A percentile compares a stretch with the other conserved stretches of the same genome.
Evolutionary conservation across 2,329 filamentous ascomycete genomes (phyloP).

Genomic region (Ophiognomonia clavigignenti-juglandacearum): DNA sequence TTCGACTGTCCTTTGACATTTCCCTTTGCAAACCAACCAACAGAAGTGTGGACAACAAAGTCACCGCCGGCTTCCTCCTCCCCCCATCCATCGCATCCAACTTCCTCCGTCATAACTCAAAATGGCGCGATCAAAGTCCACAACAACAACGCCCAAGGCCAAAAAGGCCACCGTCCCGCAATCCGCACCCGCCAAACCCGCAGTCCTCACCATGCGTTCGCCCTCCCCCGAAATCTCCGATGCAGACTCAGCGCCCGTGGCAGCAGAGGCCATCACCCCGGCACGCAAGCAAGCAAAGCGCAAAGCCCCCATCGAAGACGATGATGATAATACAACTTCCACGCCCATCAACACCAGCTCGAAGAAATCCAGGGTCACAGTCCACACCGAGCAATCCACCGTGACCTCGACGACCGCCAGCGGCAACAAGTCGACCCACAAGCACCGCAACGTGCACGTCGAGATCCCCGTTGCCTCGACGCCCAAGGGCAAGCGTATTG

Average conservation of each 20-base stretch:
- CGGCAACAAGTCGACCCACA: conserved; percentile 14
- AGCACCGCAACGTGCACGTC: conserved; percentile 16
- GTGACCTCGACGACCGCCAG: conserved; percentile 11
- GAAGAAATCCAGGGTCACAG: conserved; percentile 20
- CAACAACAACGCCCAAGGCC: conserved; percentile 1
- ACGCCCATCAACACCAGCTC: not conserved
- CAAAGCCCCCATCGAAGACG: conserved; percentile 4
- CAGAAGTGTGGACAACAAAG: no score
- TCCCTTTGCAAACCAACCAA: no score
- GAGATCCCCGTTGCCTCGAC: conserved; percentile 17
- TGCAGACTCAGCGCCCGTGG: not conserved
- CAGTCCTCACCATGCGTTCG: not conserved
- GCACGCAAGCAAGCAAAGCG: conserved; percentile 9
- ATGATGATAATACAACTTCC: not conserved
- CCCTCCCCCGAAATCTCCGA: not conserved
- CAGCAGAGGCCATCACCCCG: conserved; percentile 2
- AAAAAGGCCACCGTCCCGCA: conserved; percentile 1
- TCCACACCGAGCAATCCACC: conserved; percentile 17
- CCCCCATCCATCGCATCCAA: no score
- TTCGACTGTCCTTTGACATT: not conserved
- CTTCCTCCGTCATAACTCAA: no score
- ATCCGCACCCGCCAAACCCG: not conserved
- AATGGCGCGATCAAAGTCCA: conserved; percentile 11
- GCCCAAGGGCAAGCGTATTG: conserved; percentile 22
- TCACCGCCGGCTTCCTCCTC: no score